Base-by-base conservation (phyloP, 129 eudicot species). In the Flaveria bidentis region DNA sequence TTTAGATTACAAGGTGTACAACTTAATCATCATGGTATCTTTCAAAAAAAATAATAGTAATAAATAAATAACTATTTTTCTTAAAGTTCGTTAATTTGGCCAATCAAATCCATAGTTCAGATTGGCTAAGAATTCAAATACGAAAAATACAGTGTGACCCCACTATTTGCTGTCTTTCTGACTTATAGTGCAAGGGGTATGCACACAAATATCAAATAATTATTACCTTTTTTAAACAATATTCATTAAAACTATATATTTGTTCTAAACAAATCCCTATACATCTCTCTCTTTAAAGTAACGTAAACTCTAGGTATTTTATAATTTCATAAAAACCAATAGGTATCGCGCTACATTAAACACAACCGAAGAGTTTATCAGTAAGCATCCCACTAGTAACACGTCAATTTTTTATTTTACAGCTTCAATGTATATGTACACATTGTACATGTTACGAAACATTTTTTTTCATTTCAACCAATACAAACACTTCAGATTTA, bases 151-250 rank as follows among this genome's bases (percentile, higher is more conserved):
- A 68, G 67, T 51, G 45, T 53, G 83, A 26, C 78, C 83, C 83
- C 83, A 80, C 76, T 65, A 18, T 64, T 50, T 72, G 78, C 83
- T 80, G 83, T 73, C 78, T 73, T 72, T 73, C 73, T 72, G 83
- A 80, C 83, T 80, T 52, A 72, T 73, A 53, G 74, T 72, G 49
- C 49, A 17, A 76, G 57, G 66, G 61, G 69, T 51, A 42, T 64
- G 78, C 33, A 44, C 60, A 42, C 63, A 63, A 51, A 52, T 57
- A 17, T 80, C 51, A 72, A 53, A 80, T 80, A 73, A 73, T 73
- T 52, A 33, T 41, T 42, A 18, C 57, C 67, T 2, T 14, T 47
- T 28, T 25, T 9, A 2, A 16, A 46, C 49, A 4, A 44, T 26
- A 46, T 16, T 50, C 4, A 72, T 36, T 23, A 45, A 72, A 55